Evolutionary conservation across 345 rosid species (phyloP), one percentile per base, ranked within the genome.

Genomic region (Euphorbia peplus): DNA sequence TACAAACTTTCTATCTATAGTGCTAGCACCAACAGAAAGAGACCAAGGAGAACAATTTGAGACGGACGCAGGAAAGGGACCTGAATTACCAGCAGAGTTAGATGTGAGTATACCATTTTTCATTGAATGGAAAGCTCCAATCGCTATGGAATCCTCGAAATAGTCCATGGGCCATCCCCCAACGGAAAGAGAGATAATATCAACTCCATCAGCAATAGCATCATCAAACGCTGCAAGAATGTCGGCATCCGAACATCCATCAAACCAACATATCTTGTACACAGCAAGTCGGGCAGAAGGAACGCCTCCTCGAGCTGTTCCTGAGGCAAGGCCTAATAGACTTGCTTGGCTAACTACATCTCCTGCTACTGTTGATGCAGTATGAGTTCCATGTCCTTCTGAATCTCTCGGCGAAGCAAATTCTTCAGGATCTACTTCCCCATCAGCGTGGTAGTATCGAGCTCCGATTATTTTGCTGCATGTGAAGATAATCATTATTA

Each of bases 11-110:
- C 83, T 56, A 25, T 79, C 78, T 5, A 68, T 66, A 60, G 69
- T 71, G 65, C 75, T 74, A 9, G 79, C 85, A 28, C 79, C 85
- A 29, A 76, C 81, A 9, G 80, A 65, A 50, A 82, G 69, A 42
- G 66, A 25, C 85, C 81, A 79, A 8, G 83, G 83, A 6, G 76
- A 60, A 12, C 60, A 42, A 58, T 73, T 82, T 21, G 63, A 4
- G 8, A 64, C 24, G 2, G 66, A 35, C 50, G 30, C 55, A 39
- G 48, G 54, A 19, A 0, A 1, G 6, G 81, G 81, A 6, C 75
- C 84, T 1, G 30, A 9, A 62, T 81, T 81, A 0, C 80, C 85
- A 15, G 64, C 79, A n/a, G 68, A 39, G 56, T 19, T 44, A 12
- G 61, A 71, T 35, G 73, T 63, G 25, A 70, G 52, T n/a, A 70